Conservation (phyloP, 352 stramenopile genomes). For the Pythium coloratum region DNA sequence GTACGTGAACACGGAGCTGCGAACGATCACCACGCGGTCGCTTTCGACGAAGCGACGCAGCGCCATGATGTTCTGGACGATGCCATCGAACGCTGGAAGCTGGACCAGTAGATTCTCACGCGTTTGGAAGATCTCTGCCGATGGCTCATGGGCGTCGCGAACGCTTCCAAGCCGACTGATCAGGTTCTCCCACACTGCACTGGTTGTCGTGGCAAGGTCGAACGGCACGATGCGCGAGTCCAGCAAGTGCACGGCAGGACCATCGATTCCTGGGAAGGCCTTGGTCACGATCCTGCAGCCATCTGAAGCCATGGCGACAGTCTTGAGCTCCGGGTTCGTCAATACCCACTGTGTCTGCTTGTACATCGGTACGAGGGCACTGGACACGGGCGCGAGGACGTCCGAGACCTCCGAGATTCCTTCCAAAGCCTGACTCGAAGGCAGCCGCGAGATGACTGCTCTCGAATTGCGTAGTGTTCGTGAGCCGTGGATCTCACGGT, state of each 20-base stretch:
- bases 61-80: neutral
- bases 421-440: too few relatives aligned
- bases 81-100: neutral
- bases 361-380: neutral
- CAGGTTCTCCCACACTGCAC: constrained; percentile 5
- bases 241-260: neutral
- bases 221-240: constrained; percentile 17
- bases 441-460: too few relatives aligned
- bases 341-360: neutral
- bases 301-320: neutral
- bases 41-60: neutral
- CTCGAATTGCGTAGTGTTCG: too few relatives aligned
- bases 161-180: neutral
- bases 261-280: neutral
- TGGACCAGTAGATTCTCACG: neutral
- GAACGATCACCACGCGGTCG: neutral
- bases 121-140: neutral
- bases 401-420: neutral
- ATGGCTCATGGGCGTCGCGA: neutral
- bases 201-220: neutral
- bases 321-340: neutral
- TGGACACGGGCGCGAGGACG: neutral
- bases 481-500: neutral
- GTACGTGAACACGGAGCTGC: neutral
- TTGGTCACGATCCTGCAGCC: neutral